These are phyloP conservation scores for Phaffomyces antillensis DNA, from an alignment of 805 yeast species.

Conservation along the genomic window DNA sequence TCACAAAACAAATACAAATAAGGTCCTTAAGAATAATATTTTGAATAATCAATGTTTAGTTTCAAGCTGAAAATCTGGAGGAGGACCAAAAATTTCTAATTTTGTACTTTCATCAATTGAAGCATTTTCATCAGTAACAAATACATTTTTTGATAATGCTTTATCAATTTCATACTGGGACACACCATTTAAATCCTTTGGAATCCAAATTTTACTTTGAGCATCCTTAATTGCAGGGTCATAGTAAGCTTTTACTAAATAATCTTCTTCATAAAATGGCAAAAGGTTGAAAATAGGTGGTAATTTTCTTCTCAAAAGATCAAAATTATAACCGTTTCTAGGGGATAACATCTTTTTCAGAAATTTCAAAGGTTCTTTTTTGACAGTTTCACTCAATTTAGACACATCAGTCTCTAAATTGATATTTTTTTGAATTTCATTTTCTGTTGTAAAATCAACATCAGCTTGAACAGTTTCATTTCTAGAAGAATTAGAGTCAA, in stretches of 20 bases:
- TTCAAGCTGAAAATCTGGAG: slow-evolving; percentile 57
- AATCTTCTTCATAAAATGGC: slow-evolving; percentile 26
- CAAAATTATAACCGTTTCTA: slow-evolving; percentile 37
- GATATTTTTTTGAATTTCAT: slow-evolving; percentile 20
- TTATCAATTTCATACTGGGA: slow-evolving; percentile 50
- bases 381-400: slow-evolving; percentile 14
- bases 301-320: slow-evolving; percentile 31
- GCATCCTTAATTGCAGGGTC: slow-evolving; percentile 52
- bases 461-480: slow-evolving; percentile 25
- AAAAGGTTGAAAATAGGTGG: slow-evolving; percentile 30
- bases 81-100: slow-evolving; percentile 49
- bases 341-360: slow-evolving; percentile 28
- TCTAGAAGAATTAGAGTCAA: slow-evolving; percentile 23
- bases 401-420: slow-evolving; percentile 16
- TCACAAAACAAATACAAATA: no score
- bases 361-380: slow-evolving; percentile 14
- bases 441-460: slow-evolving; percentile 4
- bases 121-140: slow-evolving; percentile 53
- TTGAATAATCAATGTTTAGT: slow-evolving; percentile 5
- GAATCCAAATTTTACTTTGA: slow-evolving; percentile 65
- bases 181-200: slow-evolving; percentile 61
- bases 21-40: no score
- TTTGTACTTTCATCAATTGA: slow-evolving; percentile 50
- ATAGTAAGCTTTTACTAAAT: slow-evolving; percentile 33
- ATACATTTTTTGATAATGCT: slow-evolving; percentile 45